Evolutionary conservation across 345 rosid genomes (phyloP), one percentile per base, ranked within the genome.

Genomic region (Eucalyptus fibrosa): DNA sequence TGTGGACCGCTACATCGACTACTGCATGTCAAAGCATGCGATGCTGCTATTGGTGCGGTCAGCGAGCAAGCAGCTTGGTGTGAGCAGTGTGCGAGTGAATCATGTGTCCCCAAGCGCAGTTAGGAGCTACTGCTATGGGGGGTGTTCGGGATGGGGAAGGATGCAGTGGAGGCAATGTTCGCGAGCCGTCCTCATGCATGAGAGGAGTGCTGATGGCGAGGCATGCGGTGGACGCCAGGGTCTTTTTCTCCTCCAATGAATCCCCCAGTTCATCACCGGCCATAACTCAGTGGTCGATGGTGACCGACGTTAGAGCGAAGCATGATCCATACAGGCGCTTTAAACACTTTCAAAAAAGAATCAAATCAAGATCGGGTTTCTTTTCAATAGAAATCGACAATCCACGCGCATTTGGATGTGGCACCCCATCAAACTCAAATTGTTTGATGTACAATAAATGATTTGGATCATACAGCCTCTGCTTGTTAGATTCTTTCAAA

Each of bases 211-310:
- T 92, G 88, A 88, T 85, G 44, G 83, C 51, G n/a, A 89, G 81
- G 56, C 88, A 90, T 47, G 90, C 82, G 81, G 92, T 89, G 19
- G 90, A 92, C 13, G 93, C 92, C 16, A 90, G 90, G 55, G 30
- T 88, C 49, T 90, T 92, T 86, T 91, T 92, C 50, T 92, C 90
- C 8, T 60, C 86, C 42, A 56, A 88, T 10, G 93, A 91, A 24
- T 89, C 92, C 37, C 62, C 37, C 62, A 32, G 60, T 90, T 88
- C 10, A 59, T 92, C 6, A 89, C 89, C 24, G 92, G 92, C 7
- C 91, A 88, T n/a, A 60, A 92, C 59, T 82, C 88, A 88, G 91
- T 42, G 14, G 93, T 91, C 6, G 90, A 91, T 55, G 92, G 91
- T 15, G 89, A 47, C 16, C 72, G 34, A 14, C 72, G 37, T 62